Percentiles rank a stretch among this genome's conserved stretches.
Evolutionary conservation across 805 yeast genomes (phyloP).

Genomic region (Cyberlindnera meyerae): DNA sequence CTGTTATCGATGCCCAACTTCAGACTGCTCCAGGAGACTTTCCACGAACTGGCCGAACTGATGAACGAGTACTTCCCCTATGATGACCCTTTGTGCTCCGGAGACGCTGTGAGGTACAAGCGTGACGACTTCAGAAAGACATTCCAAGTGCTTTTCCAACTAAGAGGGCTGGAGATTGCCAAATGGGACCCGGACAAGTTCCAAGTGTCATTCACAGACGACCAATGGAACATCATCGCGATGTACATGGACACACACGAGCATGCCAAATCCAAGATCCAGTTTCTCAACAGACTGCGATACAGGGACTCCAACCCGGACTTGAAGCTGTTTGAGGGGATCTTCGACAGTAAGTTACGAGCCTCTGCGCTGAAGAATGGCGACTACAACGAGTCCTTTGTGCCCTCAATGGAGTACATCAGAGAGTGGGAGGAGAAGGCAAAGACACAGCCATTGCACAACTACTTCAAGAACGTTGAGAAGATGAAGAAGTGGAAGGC

Average conservation of each 20-base stretch:
- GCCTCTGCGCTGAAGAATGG: slow-evolving; percentile 1
- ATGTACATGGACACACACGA: neutral
- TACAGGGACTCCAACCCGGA: slow-evolving; percentile 8
- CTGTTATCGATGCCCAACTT: slow-evolving; percentile 2
- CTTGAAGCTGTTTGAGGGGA: slow-evolving; percentile 8
- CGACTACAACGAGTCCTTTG: neutral
- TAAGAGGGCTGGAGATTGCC: slow-evolving; percentile 8
- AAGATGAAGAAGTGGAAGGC: neutral
- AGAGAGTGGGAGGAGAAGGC: slow-evolving; percentile 2
- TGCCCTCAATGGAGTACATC: slow-evolving; percentile 5
- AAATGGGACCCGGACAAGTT: slow-evolving; percentile 10
- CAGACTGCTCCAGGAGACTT: neutral
- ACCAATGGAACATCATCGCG: slow-evolving; percentile 11
- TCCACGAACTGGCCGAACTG: slow-evolving; percentile 4
- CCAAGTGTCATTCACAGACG: slow-evolving; percentile 2
- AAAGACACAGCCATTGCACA: neutral
- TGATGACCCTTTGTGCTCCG: slow-evolving; percentile 1
- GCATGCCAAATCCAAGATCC: slow-evolving; percentile 1
- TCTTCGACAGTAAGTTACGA: slow-evolving; percentile 4
- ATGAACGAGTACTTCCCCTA: slow-evolving; percentile 8
- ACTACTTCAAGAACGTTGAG: slow-evolving; percentile 1
- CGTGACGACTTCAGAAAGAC: slow-evolving; percentile 8
- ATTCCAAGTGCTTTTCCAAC: slow-evolving; percentile 8
- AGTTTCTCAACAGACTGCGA: slow-evolving; percentile 4
- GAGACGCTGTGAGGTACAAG: slow-evolving; percentile 7